These are phyloP conservation scores for Sarcodon aspratus DNA, from an alignment of 768 basidiomycete genomes.

Conservation along the genomic window DNA sequence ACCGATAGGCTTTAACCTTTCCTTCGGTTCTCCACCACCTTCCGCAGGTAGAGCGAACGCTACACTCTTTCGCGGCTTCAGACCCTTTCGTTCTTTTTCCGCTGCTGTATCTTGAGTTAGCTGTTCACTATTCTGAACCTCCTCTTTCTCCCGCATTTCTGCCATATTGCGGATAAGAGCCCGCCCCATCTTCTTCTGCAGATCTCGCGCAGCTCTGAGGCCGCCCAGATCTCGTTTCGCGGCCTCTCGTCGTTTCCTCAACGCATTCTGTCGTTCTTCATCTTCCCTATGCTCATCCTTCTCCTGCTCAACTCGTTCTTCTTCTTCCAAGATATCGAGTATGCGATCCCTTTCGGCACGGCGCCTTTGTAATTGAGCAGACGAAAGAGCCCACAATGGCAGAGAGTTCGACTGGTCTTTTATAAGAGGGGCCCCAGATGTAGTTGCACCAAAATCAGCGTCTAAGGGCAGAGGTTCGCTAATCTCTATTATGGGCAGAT, in stretches of 20 bases:
- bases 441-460: constrained; percentile 8
- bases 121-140: constrained; percentile 19
- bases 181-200: constrained; percentile 75
- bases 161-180: constrained; percentile 42
- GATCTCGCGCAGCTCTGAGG: constrained; percentile 27
- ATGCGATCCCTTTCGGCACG: constrained; percentile 52
- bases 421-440: constrained; percentile 7
- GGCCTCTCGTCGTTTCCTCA: constrained; percentile 39
- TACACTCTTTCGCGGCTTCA: constrained; percentile 49
- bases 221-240: constrained; percentile 28
- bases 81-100: constrained; percentile 17
- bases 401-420: constrained; percentile 34
- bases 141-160: constrained; percentile 26
- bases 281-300: constrained; percentile 28
- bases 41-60: constrained; percentile 38
- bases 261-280: constrained; percentile 32
- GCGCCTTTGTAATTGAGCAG: constrained; percentile 34
- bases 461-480: constrained; percentile 37
- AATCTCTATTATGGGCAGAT: constrained; percentile 71
- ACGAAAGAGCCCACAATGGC: constrained; percentile 33
- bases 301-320: constrained; percentile 40
- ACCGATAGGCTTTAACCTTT: constrained; percentile 4
- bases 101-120: constrained; percentile 15
- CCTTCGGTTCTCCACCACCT: constrained; percentile 12
- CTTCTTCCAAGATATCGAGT: constrained; percentile 59